A percentile compares a stretch with the other conserved stretches of the same genome.
phyloP scores from a whole-genome alignment of 164 flowering plant genomes.

The Houttuynia cordata region DNA sequence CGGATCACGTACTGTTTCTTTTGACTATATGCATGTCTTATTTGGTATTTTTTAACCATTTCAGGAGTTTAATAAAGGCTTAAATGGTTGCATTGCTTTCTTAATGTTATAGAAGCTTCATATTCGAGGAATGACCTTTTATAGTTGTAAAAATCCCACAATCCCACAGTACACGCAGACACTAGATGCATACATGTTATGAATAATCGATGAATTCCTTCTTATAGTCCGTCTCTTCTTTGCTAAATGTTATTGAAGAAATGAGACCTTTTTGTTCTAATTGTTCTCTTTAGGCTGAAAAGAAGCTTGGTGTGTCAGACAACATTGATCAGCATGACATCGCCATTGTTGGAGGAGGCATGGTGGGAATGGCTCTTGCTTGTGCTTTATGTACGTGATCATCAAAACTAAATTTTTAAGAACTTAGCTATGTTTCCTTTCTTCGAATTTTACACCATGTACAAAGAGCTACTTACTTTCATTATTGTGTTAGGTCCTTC shows the following conservation, averaged over 20 bases:
- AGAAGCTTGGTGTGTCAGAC: slow-evolving; percentile 13
- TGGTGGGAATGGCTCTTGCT: slow-evolving; percentile 98
- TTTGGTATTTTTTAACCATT: neutral
- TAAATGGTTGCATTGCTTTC: too few species aligned
- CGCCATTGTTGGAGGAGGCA: slow-evolving; percentile 98
- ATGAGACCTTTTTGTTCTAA: too few species aligned
- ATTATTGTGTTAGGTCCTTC: neutral
- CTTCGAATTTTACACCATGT: too few species aligned
- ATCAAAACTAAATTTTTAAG: neutral
- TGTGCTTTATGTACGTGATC: slow-evolving; percentile 64
- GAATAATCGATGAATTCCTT: neutral
- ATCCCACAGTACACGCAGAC: too few species aligned
- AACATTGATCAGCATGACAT: slow-evolving; percentile 43
- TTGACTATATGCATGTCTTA: neutral
- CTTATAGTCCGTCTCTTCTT: neutral
- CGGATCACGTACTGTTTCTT: neutral
- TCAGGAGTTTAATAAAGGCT: too few species aligned
- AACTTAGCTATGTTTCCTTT: neutral
- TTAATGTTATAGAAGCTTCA: too few species aligned
- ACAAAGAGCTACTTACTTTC: too few species aligned
- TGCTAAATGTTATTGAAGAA: neutral
- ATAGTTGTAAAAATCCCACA: too few species aligned
- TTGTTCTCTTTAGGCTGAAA: slow-evolving; percentile 9
- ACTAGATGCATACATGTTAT: too few species aligned
- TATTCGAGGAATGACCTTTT: too few species aligned